phyloP scores from a whole-genome alignment of 108 stramenopile genomes.

The Thalassiosira profunda region DNA sequence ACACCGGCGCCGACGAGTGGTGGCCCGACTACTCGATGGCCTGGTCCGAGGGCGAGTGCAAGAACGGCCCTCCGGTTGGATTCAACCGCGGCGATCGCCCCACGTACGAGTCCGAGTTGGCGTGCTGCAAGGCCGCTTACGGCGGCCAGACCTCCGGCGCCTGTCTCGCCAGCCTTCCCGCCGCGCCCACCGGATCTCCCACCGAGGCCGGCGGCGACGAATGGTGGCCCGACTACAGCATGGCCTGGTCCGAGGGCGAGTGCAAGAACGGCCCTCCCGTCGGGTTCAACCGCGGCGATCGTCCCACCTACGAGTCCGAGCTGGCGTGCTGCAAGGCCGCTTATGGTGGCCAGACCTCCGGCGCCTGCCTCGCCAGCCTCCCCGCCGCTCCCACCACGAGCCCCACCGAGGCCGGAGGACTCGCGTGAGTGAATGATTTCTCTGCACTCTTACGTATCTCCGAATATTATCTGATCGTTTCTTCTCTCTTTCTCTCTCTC shows the following conservation, averaged over 20 bases:
- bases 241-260: too few species aligned
- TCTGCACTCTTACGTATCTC: too few species aligned
- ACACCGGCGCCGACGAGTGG: not conserved
- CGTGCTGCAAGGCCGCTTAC: slow-evolving; percentile 22
- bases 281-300: not conserved
- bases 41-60: slow-evolving; percentile 16
- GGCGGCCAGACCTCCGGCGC: slow-evolving; percentile 4
- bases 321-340: slow-evolving; percentile 19
- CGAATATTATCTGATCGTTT: too few species aligned
- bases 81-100: not conserved
- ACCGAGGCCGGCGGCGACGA: not conserved
- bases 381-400: slow-evolving; percentile 5
- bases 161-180: not conserved
- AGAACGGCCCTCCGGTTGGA: not conserved
- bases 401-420: not conserved
- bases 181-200: slow-evolving; percentile 10
- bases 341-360: slow-evolving; percentile 7
- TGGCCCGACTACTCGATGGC: slow-evolving; percentile 11
- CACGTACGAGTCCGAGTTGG: not conserved
- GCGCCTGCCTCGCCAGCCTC: not conserved
- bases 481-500: too few species aligned
- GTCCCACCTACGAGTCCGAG: not conserved
- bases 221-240: too few species aligned
- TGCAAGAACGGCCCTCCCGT: too few species aligned
- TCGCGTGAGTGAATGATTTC: too few species aligned